phyloP scores from a whole-genome alignment of 257 asterid species.

The Solanum medicagineum region DNA sequence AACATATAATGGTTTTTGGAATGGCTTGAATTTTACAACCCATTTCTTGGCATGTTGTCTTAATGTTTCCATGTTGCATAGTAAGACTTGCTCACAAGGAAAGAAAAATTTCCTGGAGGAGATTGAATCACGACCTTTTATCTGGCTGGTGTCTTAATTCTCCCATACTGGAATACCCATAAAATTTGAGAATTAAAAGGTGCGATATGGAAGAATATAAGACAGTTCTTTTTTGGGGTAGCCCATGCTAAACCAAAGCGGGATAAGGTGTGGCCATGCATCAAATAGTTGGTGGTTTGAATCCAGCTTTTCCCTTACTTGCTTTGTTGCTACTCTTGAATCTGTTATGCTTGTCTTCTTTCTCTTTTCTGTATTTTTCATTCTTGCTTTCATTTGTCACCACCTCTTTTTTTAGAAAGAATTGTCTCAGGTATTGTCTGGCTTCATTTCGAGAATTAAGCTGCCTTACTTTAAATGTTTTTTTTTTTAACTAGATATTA shows the following conservation, averaged over 20 bases:
- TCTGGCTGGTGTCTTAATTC: background rate
- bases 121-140: background rate
- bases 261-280: background rate
- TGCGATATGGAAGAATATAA: background rate
- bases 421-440: background rate
- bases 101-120: background rate
- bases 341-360: background rate
- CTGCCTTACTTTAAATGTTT: background rate
- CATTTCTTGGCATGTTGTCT: background rate
- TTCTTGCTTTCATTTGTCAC: background rate
- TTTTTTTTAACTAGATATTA: background rate
- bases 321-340: background rate
- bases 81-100: background rate
- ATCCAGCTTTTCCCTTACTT: background rate
- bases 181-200: background rate
- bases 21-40: background rate
- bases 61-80: background rate
- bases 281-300: background rate
- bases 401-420: background rate
- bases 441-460: background rate
- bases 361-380: background rate
- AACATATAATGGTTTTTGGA: background rate
- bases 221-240: background rate
- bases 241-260: background rate
- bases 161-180: background rate